phyloP scores from a whole-genome alignment of 495 filamentous ascomycete genomes.

The Pyronema domesticum region DNA sequence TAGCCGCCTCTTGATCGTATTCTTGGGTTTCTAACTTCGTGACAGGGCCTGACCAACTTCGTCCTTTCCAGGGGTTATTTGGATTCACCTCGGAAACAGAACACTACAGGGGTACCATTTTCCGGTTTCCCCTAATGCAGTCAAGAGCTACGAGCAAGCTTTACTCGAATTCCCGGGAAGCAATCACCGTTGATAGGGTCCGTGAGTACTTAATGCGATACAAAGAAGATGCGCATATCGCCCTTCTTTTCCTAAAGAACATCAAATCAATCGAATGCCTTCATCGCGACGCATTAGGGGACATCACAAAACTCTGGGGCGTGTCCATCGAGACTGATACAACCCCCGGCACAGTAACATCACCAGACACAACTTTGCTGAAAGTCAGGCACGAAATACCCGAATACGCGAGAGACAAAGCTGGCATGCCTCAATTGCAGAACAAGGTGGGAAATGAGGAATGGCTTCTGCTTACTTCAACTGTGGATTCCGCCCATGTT shows the following conservation, averaged over 20 bases:
- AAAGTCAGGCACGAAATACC: neutral
- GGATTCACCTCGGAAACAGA: slow-evolving; percentile 17
- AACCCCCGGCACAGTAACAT: neutral
- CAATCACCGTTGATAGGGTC: neutral
- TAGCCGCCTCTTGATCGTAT: neutral
- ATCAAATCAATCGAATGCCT: neutral
- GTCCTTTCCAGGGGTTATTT: slow-evolving; percentile 28
- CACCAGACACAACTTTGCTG: neutral
- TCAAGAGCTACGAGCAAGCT: slow-evolving; percentile 1
- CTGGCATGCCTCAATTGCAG: neutral
- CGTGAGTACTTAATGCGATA: neutral
- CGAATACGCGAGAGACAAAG: neutral
- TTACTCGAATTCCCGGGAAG: neutral
- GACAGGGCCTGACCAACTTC: slow-evolving; percentile 24
- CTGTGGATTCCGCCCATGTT: neutral
- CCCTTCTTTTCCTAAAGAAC: slow-evolving; percentile 5
- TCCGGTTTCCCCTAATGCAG: slow-evolving; percentile 26
- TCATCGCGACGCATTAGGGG: slow-evolving; percentile 16
- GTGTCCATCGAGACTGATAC: neutral
- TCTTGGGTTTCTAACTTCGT: neutral
- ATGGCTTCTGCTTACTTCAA: neutral
- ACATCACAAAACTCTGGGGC: slow-evolving; percentile 18
- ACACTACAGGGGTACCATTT: slow-evolving; percentile 28
- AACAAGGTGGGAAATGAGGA: neutral
- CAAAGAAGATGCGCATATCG: slow-evolving; percentile 1